Evolutionary conservation across 179 eudicot species (phyloP).

Genomic region (Beta macrorhiza): DNA sequence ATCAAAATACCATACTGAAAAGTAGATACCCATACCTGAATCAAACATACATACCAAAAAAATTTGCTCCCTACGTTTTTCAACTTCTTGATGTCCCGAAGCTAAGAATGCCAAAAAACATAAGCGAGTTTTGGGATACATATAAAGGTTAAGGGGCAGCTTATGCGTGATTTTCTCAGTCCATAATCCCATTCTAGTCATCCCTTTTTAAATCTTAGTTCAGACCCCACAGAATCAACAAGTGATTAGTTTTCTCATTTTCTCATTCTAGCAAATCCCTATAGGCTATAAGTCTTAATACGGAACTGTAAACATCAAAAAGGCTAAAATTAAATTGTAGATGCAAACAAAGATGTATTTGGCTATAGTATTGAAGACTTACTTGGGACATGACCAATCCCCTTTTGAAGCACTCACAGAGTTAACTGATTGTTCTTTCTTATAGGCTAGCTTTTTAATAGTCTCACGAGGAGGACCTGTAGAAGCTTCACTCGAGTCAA

Average conservation of each 20-base stretch:
- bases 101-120: not conserved
- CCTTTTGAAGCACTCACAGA: constrained; percentile 27
- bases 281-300: not conserved
- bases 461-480: constrained; percentile 40
- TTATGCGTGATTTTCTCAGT: not conserved
- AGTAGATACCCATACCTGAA: too few relatives aligned
- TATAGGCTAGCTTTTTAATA: constrained; percentile 25
- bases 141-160: not conserved
- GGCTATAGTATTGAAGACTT: constrained; percentile 30
- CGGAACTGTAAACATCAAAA: not conserved
- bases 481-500: constrained; percentile 52
- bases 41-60: not conserved
- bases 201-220: not conserved
- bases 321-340: not conserved
- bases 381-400: constrained; percentile 75
- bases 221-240: not conserved
- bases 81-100: not conserved
- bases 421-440: constrained; percentile 31
- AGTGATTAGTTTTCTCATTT: not conserved
- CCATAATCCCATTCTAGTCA: not conserved
- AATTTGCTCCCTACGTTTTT: not conserved
- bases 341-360: not conserved
- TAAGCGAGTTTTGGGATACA: not conserved
- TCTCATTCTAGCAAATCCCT: not conserved
- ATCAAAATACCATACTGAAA: too few relatives aligned